Evolutionary conservation across 1,284 basidiomycete species (phyloP), one percentile per base, ranked within the genome.

Genomic region (Leccinum insigne): DNA sequence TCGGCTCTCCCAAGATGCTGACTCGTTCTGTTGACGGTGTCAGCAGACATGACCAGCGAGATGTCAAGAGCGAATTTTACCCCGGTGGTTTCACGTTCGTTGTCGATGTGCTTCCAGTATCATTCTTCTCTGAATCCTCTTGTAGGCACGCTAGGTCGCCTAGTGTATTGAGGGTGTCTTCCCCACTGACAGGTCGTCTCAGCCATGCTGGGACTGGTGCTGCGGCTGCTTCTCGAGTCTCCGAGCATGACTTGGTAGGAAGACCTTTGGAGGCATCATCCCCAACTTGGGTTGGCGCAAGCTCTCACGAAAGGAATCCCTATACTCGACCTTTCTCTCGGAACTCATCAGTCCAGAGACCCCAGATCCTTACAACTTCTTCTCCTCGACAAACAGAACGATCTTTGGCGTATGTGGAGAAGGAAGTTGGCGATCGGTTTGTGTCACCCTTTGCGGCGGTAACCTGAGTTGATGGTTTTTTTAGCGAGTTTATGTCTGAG

Each of bases 281-380:
- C 2, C 57, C 29, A 38, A 5, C 29, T 2, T 21, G 54, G 61
- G 13, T 54, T 40, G 47, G 64, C n/a, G 26, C 44, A 29, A 47
- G 68, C 10, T 64, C 63, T 40, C 70, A 71, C 23, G 66, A 70
- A 58, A 44, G 52, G 18, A 72, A 59, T 18, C 63, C 66, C 5
- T 66, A 71, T 59, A 61, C 5, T 60, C 66, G 58, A 35, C 49
- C 64, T 14, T 9, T 38, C 0, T n/a, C 54, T 29, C 62, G 11
- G 10, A 62, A 60, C 1, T 5, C 26, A 2, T 23, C 52, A 0
- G 11, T 61, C 10, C 63, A 61, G 13, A 56, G 23, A 23, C n/a
- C 13, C 5, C 23, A 38, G 4, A 42, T 40, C 5, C 61, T 16
- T 14, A 4, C n/a, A 32, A 23, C 29, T 13, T 4, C 40, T 9